Base-by-base conservation (phyloP, 1,139 yeast genomes). In the Suhomyces anneliseae region DNA sequence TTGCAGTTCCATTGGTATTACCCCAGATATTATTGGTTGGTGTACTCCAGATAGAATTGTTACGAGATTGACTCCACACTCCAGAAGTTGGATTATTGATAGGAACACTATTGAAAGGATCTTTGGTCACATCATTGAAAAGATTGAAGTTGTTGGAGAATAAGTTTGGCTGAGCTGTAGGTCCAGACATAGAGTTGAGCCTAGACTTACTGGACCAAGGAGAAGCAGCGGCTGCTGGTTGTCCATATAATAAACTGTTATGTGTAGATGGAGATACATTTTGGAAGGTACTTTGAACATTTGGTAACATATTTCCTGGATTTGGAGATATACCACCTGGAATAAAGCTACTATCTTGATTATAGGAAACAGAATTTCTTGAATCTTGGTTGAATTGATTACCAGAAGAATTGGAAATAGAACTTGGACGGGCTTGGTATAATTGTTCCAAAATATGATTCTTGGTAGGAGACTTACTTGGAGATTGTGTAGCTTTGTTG, bases 401-500 rank as follows among this genome's bases (percentile, higher is more conserved):
- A 5, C 58, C 53, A 7, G 65, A 53, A 7, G 61, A 45, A n/a
- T 51, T 53, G 8, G 69, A 61, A 12, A 58, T 47, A 1, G 70
- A 60, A 7, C 62, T 54, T 1, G 74, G 69, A 38, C 62, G 65
- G 6, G 71, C 64, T 40, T 66, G 73, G 50, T 69, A 69, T 36
- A 69, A 57, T 46, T 66, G 73, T 36, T 70, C 72, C 41, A 70
- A 58, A 36, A 70, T 54, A 43, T 65, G 72, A 48, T 68, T 68
- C 26, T 58, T 58, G 7, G 61, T 50, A 10, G 67, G 58, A 1
- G 61, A 50, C 15, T 35, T 41, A 8, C 38, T 39, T 8, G 46
- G 38, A 5, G 44, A 29, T 9, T 33, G 37, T 3, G 32, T 7
- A 8, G 29, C n/a, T 5, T 36, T 24, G 24, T 19, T 19, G 24